Conservation (phyloP, 352 stramenopile species). For the Globisporangium heterothallicum region DNA sequence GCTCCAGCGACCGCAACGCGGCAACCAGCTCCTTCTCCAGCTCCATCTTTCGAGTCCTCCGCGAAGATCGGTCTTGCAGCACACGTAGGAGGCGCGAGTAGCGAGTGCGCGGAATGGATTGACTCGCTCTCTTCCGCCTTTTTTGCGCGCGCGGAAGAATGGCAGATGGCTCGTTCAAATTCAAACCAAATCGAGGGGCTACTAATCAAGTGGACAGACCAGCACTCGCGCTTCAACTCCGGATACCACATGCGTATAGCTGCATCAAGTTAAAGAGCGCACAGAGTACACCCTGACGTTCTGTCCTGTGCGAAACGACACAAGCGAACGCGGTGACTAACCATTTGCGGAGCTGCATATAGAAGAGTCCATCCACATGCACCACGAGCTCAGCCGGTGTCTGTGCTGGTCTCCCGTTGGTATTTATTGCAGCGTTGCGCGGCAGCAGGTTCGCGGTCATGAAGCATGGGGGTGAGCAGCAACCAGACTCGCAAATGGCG, state of each 20-base stretch:
- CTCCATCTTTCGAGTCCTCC: conserved; percentile 14
- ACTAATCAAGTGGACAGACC: not conserved
- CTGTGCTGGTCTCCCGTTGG: too few species aligned
- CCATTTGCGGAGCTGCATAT: too few species aligned
- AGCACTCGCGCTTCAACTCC: not conserved
- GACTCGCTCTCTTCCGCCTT: not conserved
- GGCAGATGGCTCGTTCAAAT: not conserved
- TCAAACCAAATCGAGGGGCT: not conserved
- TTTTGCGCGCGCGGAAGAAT: not conserved
- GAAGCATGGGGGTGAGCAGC: not conserved
- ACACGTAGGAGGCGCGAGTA: too few species aligned
- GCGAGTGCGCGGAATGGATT: not conserved
- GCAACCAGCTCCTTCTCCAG: conserved; percentile 59
- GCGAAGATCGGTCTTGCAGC: too few species aligned
- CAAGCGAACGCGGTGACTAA: too few species aligned
- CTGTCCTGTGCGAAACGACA: too few species aligned
- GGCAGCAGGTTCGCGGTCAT: too few species aligned
- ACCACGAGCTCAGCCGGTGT: too few species aligned
- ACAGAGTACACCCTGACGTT: too few species aligned
- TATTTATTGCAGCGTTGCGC: not conserved
- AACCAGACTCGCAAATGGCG: not conserved
- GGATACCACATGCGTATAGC: not conserved
- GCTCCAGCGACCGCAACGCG: conserved; percentile 51
- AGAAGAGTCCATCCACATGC: too few species aligned
- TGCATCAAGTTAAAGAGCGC: too few species aligned